phyloP scores from a whole-genome alignment of 192 early-diverging fungal species.

The Rhizophlyctis rosea region DNA sequence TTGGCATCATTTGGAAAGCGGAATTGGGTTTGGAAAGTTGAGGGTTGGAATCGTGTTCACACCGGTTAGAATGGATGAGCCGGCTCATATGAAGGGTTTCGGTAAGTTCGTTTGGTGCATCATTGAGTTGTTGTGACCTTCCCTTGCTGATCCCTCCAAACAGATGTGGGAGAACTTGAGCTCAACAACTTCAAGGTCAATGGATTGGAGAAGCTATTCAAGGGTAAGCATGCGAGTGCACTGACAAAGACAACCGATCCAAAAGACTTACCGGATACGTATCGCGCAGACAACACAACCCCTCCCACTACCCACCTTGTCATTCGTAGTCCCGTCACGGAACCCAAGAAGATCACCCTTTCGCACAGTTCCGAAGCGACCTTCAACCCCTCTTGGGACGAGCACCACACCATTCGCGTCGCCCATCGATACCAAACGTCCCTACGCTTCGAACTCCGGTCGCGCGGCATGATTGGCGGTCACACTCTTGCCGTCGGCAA shows the following conservation, averaged over 20 bases:
- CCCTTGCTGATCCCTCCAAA: neutral
- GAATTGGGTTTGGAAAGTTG: conserved; percentile 27
- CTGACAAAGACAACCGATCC: too few relatives aligned
- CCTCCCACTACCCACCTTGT: conserved; percentile 11
- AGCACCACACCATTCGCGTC: conserved; percentile 7
- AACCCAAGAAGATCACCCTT: conserved; percentile 9
- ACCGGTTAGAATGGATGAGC: conserved; percentile 20
- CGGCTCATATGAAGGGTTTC: conserved; percentile 20
- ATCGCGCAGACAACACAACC: neutral
- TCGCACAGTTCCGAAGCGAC: conserved; percentile 1
- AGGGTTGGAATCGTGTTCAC: conserved; percentile 19
- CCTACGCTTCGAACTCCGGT: conserved; percentile 23
- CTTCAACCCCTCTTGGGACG: conserved; percentile 18
- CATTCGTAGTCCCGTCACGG: conserved; percentile 19
- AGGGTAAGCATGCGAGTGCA: neutral
- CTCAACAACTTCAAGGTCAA: conserved; percentile 8
- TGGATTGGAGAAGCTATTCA: conserved; percentile 11
- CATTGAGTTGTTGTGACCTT: neutral
- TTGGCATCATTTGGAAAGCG: conserved; percentile 26
- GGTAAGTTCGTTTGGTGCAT: neutral
- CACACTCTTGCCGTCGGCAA: conserved; percentile 19
- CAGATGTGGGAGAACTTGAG: conserved; percentile 19
- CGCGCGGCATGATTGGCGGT: conserved; percentile 9
- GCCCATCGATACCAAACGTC: conserved; percentile 24
- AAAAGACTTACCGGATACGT: too few relatives aligned